Base-by-base conservation (phyloP, 2,329 filamentous ascomycete genomes). In the Taxawa tesnikishii region DNA sequence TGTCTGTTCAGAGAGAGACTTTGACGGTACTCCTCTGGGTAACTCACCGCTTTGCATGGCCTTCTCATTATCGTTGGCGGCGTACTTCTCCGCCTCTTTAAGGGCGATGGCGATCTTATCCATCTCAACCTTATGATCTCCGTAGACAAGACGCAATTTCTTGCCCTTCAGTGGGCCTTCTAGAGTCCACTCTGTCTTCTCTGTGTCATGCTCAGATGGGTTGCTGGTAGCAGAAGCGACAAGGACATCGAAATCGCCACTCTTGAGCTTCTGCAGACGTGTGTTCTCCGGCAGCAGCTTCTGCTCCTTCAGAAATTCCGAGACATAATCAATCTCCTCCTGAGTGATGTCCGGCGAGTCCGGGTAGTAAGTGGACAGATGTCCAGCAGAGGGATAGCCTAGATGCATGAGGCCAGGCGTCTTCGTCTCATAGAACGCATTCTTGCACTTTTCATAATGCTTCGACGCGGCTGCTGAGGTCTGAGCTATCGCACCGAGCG, bases 321-420 rank as follows among this genome's bases (percentile, higher is more conserved):
- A 59, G 16, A 65, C 53, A 12, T 49, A 48, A 2, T 56, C 45
- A 36, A 68, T 67, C 42, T 67, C 63, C 29, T 61, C 58, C 28
- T 57, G 56, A 4, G 60, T 65, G 40, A 67, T 65, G 27, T 54
- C 44, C 2, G 62, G 56, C 15, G 60, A 64, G 35, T 65, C 55
- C 0, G 63, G 63, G 36, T 68, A 68, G 47, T 67, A 67, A 3
- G 62, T 62, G 4, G 58, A 62, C 25, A 67, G 50, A 40, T 68
- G 64, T 4, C 62, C 62, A 10, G 50, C 44, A 32, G 62, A 56
- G 4, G 65, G 65, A 37, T 63, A 67, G 11, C 65, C 65, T 16
- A 70, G 46, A 39, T 66, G 64, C 48, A 68, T 55, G 36, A 52
- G 53, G 6, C 45, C 51, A 10, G 59, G 50, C 31, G 53, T 53